These are phyloP conservation scores for Hypocreales sp. DNA, from an alignment of 2,329 filamentous ascomycete species.

Conservation along the genomic window DNA sequence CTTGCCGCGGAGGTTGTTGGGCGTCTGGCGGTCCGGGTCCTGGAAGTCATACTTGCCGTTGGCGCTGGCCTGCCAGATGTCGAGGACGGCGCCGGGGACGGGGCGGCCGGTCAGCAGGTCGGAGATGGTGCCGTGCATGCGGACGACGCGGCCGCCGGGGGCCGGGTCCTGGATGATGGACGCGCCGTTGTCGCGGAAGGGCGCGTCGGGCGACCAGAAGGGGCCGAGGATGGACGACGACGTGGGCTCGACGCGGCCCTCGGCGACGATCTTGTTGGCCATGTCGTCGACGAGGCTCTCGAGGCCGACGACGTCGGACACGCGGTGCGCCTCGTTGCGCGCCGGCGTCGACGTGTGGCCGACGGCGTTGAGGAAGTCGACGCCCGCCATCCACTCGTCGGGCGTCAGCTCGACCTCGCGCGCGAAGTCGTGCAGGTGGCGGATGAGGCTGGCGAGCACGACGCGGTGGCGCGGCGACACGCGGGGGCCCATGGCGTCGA, in stretches of 20 bases:
- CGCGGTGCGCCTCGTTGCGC: slow-evolving; percentile 58
- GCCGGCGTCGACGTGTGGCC: slow-evolving; percentile 53
- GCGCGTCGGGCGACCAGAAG: slow-evolving; percentile 63
- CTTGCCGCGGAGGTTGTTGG: slow-evolving; percentile 65
- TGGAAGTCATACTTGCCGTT: slow-evolving; percentile 68
- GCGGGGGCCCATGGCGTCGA: slow-evolving; percentile 58
- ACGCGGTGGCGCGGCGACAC: slow-evolving; percentile 47
- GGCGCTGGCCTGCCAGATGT: slow-evolving; percentile 64
- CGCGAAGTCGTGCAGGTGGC: slow-evolving; percentile 64
- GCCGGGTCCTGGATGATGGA: slow-evolving; percentile 48
- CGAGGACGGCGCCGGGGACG: slow-evolving; percentile 53
- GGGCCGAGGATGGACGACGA: slow-evolving; percentile 63
- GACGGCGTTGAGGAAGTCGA: slow-evolving; percentile 60
- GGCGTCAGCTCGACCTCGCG: slow-evolving; percentile 63
- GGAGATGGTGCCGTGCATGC: slow-evolving; percentile 54
- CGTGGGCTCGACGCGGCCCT: slow-evolving; percentile 48
- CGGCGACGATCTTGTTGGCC: slow-evolving; percentile 46
- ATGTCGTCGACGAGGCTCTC: slow-evolving; percentile 51
- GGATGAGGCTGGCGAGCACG: slow-evolving; percentile 48
- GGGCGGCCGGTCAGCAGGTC: slow-evolving; percentile 51
- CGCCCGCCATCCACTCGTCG: slow-evolving; percentile 63
- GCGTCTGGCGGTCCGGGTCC: slow-evolving; percentile 53
- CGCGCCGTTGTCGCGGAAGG: slow-evolving; percentile 52
- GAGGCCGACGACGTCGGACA: slow-evolving; percentile 59
- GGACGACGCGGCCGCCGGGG: slow-evolving; percentile 41